Percentiles rank a stretch among this genome's conserved stretches.
These are phyloP conservation scores for Aspergillus leporis DNA, from an alignment of 495 filamentous ascomycete genomes.

Conservation along the genomic window DNA sequence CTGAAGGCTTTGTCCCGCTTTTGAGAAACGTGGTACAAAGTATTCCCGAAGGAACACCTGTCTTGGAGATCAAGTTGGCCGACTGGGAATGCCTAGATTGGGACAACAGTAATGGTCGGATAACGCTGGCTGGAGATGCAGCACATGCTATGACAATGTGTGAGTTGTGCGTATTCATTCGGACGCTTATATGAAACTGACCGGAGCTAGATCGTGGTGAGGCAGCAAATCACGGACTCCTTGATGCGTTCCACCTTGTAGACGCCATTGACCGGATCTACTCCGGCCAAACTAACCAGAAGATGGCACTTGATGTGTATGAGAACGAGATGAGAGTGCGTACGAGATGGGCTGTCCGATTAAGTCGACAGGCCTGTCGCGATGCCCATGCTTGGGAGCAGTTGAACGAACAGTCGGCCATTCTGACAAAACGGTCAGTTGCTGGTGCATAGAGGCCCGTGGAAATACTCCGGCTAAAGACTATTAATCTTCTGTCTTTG, in stretches of 20 bases:
- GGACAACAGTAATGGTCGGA: slow-evolving; percentile 47
- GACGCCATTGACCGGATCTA: slow-evolving; percentile 24
- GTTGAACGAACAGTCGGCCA: slow-evolving; percentile 31
- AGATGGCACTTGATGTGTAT: slow-evolving; percentile 47
- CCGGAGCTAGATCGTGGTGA: slow-evolving; percentile 47
- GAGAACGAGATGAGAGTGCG: slow-evolving; percentile 53
- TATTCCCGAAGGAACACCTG: slow-evolving; percentile 42
- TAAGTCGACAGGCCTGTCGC: slow-evolving; percentile 57
- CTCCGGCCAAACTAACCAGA: slow-evolving; percentile 14
- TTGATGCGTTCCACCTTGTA: slow-evolving; percentile 39
- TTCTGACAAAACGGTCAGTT: slow-evolving; percentile 27
- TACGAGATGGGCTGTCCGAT: slow-evolving; percentile 50
- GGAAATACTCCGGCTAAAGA: no score
- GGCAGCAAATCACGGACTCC: slow-evolving; percentile 57
- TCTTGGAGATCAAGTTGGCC: slow-evolving; percentile 50
- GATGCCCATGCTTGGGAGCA: slow-evolving; percentile 58
- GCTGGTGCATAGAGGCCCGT: slow-evolving; percentile 3
- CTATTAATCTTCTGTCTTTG: no score
- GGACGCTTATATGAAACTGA: background rate
- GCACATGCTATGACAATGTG: slow-evolving; percentile 65
- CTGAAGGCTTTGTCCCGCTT: slow-evolving; percentile 52
- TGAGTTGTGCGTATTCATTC: slow-evolving; percentile 25
- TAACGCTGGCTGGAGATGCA: slow-evolving; percentile 60
- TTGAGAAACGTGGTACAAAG: slow-evolving; percentile 42
- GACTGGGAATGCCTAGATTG: slow-evolving; percentile 50